Evolutionary conservation across 331 rosid genomes (phyloP).

Genomic region (Quercus lobata): DNA sequence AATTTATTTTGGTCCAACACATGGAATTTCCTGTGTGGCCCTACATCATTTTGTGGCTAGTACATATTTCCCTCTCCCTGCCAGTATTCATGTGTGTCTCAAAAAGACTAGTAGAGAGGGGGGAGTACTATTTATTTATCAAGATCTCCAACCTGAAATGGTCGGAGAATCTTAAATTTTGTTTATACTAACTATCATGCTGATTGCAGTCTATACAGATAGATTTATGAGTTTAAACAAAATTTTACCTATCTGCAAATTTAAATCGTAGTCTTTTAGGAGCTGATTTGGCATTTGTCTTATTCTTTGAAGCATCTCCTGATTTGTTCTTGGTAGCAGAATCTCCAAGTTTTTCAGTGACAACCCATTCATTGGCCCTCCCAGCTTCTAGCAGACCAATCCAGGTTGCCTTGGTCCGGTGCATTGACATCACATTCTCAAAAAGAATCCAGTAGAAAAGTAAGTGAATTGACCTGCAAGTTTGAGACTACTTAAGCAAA

Average conservation of each 20-base stretch:
- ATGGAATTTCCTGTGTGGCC: slow-evolving; percentile 18
- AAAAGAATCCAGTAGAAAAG: slow-evolving; percentile 97
- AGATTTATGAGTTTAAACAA: slow-evolving; percentile 4
- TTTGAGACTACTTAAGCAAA: slow-evolving; percentile 21
- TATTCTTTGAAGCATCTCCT: slow-evolving; percentile 66
- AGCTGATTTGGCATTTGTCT: slow-evolving; percentile 42
- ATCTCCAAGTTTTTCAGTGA: slow-evolving; percentile 90
- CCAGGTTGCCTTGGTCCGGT: slow-evolving; percentile 83
- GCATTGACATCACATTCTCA: slow-evolving; percentile 95
- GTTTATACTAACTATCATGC: neutral
- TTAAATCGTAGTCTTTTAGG: slow-evolving; percentile 50
- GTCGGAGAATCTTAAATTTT: neutral
- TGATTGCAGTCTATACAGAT: neutral
- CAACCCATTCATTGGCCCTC: slow-evolving; percentile 91
- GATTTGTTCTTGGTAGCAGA: slow-evolving; percentile 55
- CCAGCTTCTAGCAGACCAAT: slow-evolving; percentile 80
- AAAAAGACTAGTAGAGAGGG: neutral
- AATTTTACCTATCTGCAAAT: slow-evolving; percentile 56
- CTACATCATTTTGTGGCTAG: slow-evolving; percentile 1
- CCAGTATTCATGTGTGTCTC: neutral
- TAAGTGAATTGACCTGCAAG: slow-evolving; percentile 83
- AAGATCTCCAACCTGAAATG: neutral
- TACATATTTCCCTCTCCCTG: slow-evolving; percentile 9
- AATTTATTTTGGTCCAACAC: slow-evolving; percentile 20
- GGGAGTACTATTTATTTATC: neutral